Conservation (phyloP, 2,329 filamentous ascomycete species). For the Fusarium sp. region DNA sequence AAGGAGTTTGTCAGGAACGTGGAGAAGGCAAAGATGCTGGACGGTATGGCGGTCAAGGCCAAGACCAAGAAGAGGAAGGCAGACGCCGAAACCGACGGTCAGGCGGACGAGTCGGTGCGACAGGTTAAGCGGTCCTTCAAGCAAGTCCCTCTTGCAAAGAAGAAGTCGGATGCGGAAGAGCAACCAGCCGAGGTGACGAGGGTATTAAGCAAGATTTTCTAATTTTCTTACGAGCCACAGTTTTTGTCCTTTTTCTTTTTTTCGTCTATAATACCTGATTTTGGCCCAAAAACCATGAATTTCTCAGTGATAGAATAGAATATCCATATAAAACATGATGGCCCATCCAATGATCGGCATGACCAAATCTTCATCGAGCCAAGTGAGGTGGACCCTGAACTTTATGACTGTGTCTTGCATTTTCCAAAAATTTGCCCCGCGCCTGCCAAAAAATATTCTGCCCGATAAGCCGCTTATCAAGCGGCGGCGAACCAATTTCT, state of each 20-base stretch:
- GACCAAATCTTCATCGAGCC: slow-evolving; percentile 12
- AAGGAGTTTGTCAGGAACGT: slow-evolving; percentile 83
- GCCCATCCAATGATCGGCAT: slow-evolving; percentile 27
- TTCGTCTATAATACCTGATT: slow-evolving; percentile 23
- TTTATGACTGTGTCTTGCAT: slow-evolving; percentile 28
- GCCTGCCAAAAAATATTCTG: slow-evolving; percentile 39
- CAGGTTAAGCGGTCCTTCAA: slow-evolving; percentile 65
- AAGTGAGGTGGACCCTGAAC: slow-evolving; percentile 38
- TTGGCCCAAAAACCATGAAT: slow-evolving; percentile 11
- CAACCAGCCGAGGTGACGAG: slow-evolving; percentile 68
- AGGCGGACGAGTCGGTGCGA: slow-evolving; percentile 33
- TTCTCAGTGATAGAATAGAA: not conserved
- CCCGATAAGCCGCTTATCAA: slow-evolving; percentile 54
- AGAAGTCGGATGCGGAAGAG: slow-evolving; percentile 55
- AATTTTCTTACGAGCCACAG: slow-evolving; percentile 24
- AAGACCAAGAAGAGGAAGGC: slow-evolving; percentile 55
- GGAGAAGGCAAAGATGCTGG: slow-evolving; percentile 81
- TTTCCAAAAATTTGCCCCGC: slow-evolving; percentile 41
- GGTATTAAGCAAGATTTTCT: slow-evolving; percentile 74
- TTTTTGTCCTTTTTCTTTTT: slow-evolving; percentile 11
- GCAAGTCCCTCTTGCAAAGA: slow-evolving; percentile 70
- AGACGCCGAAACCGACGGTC: slow-evolving; percentile 42
- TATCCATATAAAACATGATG: slow-evolving; percentile 22
- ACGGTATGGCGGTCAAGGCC: slow-evolving; percentile 74
- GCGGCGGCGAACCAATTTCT: slow-evolving; percentile 54